Base-by-base conservation (phyloP, 495 filamentous ascomycete species). In the Penicillium steckii region DNA sequence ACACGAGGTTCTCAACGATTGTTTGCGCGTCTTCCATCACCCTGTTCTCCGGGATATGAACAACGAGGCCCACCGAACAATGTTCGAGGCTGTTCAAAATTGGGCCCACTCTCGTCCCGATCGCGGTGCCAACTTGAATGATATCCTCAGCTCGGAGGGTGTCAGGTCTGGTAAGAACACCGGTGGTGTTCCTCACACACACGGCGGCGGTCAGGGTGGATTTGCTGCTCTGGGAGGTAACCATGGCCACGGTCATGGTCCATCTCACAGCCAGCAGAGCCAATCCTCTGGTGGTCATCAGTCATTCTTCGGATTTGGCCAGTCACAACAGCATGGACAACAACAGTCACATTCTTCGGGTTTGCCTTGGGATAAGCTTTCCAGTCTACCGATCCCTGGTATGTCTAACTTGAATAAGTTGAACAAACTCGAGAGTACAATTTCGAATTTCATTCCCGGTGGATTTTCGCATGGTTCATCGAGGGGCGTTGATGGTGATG, bases 1-100 rank as follows among this genome's bases (percentile, higher is more conserved):
- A 13, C 76, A 90, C 25, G 82, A 94, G 59, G 87, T 97, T 1
- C 71, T 92, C 22, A 67, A 86, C 35, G 93, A 97, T 51, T 82
- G 91, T 41, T 56, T 86, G 13, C 79, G 76, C 9, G 87, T 87
- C 2, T 95, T 97, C 75, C 93, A 97, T 65, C 92, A 97, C 65
- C 93, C 93, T 0, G 89, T 85, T 6, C 70, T 90, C 37, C 82
- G 90, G 9, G 80, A 92, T 46, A 83, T 83, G 17, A 70, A 72
- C 46, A 75, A 85, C 45, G 88, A 96, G 60, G 82, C 92, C 37
- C 93, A 97, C 57, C 73, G 82, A 6, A 81, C 83, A 26, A 97
- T 97, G 93, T 97, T 87, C 66, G 78, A 85, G 43, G 86, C 84
- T 2, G 90, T 97, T 10, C 71, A 87, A 54, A 72, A 72, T 37